Evolutionary conservation across 768 basidiomycete species (phyloP), one percentile per base, ranked within the genome.

Genomic region (Tylopilus plumbeoviolaceoides): DNA sequence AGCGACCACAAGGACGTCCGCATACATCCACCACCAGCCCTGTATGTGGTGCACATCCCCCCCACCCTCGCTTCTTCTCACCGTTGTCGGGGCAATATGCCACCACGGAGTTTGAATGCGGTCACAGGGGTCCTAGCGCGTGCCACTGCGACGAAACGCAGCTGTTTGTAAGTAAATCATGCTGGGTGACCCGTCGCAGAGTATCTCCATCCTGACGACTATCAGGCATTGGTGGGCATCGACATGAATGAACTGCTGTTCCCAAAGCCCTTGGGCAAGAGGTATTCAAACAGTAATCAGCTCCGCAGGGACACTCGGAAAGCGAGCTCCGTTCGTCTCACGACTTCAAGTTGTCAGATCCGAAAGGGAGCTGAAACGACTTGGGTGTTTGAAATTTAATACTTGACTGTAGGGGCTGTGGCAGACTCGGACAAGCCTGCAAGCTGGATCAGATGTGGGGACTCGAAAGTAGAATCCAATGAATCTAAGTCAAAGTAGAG

Each of bases 51-150:
- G 25, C 9, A 21, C 41, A 46, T 20, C 30, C 5, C 31, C 44
- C 41, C 33, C 10, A 15, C 20, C 39, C 12, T 14, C 36, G 44
- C 44, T 20, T 42, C 40, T 28, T 31, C 45, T 28, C 44, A 9
- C 49, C 57, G n/a, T 45, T 47, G 36, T 44, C 39, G 33, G 31
- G 33, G 40, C 42, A 28, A 42, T 17, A 20, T 51, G 50, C 52
- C 58, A 60, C 59, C 48, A 14, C 64, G 64, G 67, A 67, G 64
- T 69, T 67, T 63, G 57, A 67, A 69, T 69, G 25, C 35, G 51
- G 56, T 56, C 47, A 40, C 56, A 41, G 67, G 69, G 67, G 67
- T 69, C 69, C 57, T 28, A 7, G 27, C 55, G 42, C 61, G 28
- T 67, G 66, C 33, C 33, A 30, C 38, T 20, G 15, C 36, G 33